These are phyloP conservation scores for Fusarium nelsonii DNA, from an alignment of 2,329 filamentous ascomycete genomes.

Conservation along the genomic window DNA sequence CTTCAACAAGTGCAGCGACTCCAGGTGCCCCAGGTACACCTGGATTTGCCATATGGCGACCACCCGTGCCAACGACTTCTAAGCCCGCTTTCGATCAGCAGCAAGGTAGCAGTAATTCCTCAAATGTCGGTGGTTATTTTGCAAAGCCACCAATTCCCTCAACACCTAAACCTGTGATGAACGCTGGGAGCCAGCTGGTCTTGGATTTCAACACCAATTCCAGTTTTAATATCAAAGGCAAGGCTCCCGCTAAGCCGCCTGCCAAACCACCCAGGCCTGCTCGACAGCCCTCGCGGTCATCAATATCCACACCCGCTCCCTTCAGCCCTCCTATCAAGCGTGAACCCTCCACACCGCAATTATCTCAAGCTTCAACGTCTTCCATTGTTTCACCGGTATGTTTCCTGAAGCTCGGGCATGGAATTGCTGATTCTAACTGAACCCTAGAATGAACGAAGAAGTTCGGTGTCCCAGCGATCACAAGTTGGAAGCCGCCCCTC, in stretches of 20 bases:
- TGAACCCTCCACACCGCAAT: slow-evolving; percentile 50
- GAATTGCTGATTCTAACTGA: slow-evolving; percentile 14
- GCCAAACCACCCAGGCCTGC: slow-evolving; percentile 46
- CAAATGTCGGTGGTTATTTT: slow-evolving; percentile 49
- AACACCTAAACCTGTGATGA: slow-evolving; percentile 55
- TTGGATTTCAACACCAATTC: slow-evolving; percentile 54
- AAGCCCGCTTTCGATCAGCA: slow-evolving; percentile 43
- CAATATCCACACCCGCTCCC: slow-evolving; percentile 39
- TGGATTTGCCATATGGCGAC: slow-evolving; percentile 56
- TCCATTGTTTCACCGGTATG: slow-evolving; percentile 48
- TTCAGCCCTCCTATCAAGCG: slow-evolving; percentile 49
- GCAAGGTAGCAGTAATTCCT: slow-evolving; percentile 39
- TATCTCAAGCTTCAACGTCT: slow-evolving; percentile 44
- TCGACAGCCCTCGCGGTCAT: slow-evolving; percentile 44
- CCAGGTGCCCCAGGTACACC: slow-evolving; percentile 51
- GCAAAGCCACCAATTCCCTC: slow-evolving; percentile 56
- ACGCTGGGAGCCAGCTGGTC: slow-evolving; percentile 53
- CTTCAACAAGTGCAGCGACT: slow-evolving; percentile 32
- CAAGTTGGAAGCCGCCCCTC: slow-evolving; percentile 54
- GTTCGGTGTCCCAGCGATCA: slow-evolving; percentile 48
- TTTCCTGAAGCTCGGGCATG: neutral
- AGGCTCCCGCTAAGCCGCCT: slow-evolving; percentile 52
- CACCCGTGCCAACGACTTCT: slow-evolving; percentile 49
- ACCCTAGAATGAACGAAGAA: slow-evolving; percentile 47
- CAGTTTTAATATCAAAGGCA: slow-evolving; percentile 51